Evolutionary conservation across 2,329 filamentous ascomycete genomes (phyloP), one percentile per base, ranked within the genome.

Genomic region (Pseudopyricularia cyperi): DNA sequence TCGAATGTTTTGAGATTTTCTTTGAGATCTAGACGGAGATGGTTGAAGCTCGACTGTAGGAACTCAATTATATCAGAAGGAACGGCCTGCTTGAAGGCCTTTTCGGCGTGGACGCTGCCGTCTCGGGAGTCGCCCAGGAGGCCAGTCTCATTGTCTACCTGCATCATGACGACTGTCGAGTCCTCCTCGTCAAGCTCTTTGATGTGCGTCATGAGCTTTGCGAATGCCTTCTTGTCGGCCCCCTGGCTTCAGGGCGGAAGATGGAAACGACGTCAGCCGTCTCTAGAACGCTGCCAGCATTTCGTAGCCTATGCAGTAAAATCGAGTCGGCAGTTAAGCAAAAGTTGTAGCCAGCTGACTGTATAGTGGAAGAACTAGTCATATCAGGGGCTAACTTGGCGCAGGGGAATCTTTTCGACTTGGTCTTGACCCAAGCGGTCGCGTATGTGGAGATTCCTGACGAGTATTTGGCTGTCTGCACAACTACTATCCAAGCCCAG

Each of bases 141-240:
- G 0, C 76, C 75, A 0, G 67, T 68, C 61, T 79, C 75, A 42
- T 79, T 79, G 59, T 79, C 72, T n/a, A 79, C 74, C 55, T 79
- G 75, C 0, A 77, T 68, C 75, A 78, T 78, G 2, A 79, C 55
- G 0, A 79, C 74, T 0, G 74, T 79, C 3, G 63, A 67, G 44
- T 77, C 65, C 11, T 66, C 59, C 1, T 61, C 61, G 46, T 78
- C 74, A 4, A 77, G 58, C 3, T 71, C 61, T 7, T 68, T 67
- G 0, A 69, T 51, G 47, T 69, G 62, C 1, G 44, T 37, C 62
- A 66, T 65, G 1, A 66, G 55, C n/a, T 47, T 52, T 0, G 54
- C 52, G 52, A 66, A 66, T 1, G 64, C 64, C 28, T 54, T 58
- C 0, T 52, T 54, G 34, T 63, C 61, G 3, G 61, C 61, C 28